Conservation (phyloP, 306 rosid species). For the Luffa aegyptiaca region DNA sequence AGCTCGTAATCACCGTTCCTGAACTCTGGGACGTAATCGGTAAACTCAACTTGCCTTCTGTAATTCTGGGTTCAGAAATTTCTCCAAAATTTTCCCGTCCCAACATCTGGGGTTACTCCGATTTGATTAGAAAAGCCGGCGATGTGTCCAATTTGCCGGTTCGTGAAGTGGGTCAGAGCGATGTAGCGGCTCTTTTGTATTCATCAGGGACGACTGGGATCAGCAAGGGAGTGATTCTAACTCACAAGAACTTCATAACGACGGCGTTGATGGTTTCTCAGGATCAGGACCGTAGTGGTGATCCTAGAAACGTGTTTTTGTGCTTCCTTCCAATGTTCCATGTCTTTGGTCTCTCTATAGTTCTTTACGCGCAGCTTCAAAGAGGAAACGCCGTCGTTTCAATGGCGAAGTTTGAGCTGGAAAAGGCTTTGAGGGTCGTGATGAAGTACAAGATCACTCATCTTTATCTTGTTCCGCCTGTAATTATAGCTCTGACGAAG, state of each 20-base stretch:
- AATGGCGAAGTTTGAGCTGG: constrained; percentile 22
- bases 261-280: constrained; percentile 16
- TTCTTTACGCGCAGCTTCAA: constrained; percentile 25
- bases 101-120: constrained; percentile 13
- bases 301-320: constrained; percentile 22
- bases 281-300: constrained; percentile 26
- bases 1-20: constrained; percentile 19
- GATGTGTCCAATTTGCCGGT: constrained; percentile 1
- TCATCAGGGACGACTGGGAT: constrained; percentile 45
- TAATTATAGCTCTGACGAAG: constrained; percentile 24
- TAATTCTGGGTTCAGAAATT: constrained; percentile 7
- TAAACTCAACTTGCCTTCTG: constrained; percentile 12
- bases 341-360: constrained; percentile 21
- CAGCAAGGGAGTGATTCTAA: constrained; percentile 40
- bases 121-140: constrained; percentile 13
- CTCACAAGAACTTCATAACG: constrained; percentile 37
- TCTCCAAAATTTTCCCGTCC: not conserved
- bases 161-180: constrained; percentile 13
- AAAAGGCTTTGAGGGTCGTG: constrained; percentile 23
- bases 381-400: constrained; percentile 33
- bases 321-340: constrained; percentile 41
- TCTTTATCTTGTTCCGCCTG: constrained; percentile 30
- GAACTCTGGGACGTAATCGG: constrained; percentile 16
- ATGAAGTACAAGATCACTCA: constrained; percentile 27
- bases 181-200: constrained; percentile 35